Percentiles rank a stretch among this genome's conserved stretches.
These are phyloP conservation scores for Xylariaceae sp. DNA, from an alignment of 2,329 filamentous ascomycete genomes.

Conservation along the genomic window DNA sequence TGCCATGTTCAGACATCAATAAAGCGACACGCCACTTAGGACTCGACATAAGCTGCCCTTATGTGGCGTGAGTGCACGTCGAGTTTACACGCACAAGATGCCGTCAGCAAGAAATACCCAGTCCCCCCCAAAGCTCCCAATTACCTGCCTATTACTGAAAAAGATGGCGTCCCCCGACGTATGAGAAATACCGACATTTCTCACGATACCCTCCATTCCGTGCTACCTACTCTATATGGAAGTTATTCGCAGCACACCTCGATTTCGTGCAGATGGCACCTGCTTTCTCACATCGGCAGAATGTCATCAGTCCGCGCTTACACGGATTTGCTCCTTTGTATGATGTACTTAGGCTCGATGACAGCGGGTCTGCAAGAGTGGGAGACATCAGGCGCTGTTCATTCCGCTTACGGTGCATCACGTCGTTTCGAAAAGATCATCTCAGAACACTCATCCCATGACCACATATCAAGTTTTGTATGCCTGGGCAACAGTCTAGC, in stretches of 20 bases:
- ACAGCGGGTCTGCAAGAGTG: background rate
- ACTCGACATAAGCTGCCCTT: slow-evolving; percentile 2
- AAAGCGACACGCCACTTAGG: slow-evolving; percentile 1
- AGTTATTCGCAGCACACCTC: slow-evolving; percentile 5
- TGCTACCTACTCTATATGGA: slow-evolving; percentile 1
- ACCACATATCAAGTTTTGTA: background rate
- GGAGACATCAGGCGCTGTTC: background rate
- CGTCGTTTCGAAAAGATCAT: background rate
- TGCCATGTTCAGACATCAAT: slow-evolving; percentile 1
- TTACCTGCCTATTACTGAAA: background rate
- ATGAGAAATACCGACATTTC: slow-evolving; percentile 1
- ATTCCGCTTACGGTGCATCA: slow-evolving; percentile 2
- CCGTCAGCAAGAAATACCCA: slow-evolving; percentile 6
- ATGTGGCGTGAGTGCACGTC: slow-evolving; percentile 2
- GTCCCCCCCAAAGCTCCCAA: background rate
- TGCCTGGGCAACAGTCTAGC: background rate
- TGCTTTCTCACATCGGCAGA: background rate
- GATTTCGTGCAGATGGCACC: background rate
- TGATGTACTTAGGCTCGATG: background rate
- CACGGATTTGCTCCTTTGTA: slow-evolving; percentile 1
- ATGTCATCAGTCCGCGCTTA: slow-evolving; percentile 1
- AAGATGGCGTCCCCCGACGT: background rate
- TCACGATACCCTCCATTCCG: slow-evolving; percentile 8
- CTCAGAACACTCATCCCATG: background rate
- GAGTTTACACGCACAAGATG: background rate